Percentiles rank a stretch among this genome's conserved stretches.
These are phyloP conservation scores for Ganoderma boninense DNA, from an alignment of 1,284 basidiomycete genomes.

Conservation along the genomic window DNA sequence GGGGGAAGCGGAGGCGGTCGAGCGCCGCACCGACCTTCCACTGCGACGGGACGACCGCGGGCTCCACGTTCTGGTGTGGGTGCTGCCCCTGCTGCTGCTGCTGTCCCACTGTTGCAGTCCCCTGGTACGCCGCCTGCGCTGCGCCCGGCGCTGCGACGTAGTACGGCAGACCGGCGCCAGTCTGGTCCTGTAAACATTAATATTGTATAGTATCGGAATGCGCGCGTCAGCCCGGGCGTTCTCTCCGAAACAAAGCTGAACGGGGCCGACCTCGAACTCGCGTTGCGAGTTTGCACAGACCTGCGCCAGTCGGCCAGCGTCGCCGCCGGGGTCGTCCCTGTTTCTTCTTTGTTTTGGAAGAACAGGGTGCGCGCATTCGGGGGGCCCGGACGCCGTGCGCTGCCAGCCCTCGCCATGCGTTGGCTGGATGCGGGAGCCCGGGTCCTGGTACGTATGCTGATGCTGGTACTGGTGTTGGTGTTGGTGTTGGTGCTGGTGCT, in stretches of 20 bases:
- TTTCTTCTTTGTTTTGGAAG: conserved; percentile 40
- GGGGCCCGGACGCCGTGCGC: conserved; percentile 9
- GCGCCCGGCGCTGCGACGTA: not conserved
- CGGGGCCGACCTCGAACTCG: conserved; percentile 33
- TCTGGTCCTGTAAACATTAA: conserved; percentile 5
- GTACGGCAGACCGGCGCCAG: not conserved
- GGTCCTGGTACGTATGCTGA: too few species aligned
- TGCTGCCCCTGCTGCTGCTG: not conserved
- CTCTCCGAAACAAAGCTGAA: conserved; percentile 33
- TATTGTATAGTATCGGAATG: too few species aligned
- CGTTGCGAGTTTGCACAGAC: conserved; percentile 10
- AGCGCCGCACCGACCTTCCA: conserved; percentile 25
- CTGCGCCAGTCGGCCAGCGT: conserved; percentile 31
- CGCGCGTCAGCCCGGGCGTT: conserved; percentile 16
- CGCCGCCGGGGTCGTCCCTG: conserved; percentile 37
- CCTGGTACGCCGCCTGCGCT: not conserved
- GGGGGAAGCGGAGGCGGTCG: conserved; percentile 21
- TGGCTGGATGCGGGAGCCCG: not conserved
- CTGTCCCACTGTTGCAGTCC: not conserved
- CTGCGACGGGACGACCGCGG: conserved; percentile 22
- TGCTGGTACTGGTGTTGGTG: too few species aligned
- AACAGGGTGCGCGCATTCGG: conserved; percentile 27
- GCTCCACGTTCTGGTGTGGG: not conserved
- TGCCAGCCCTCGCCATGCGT: not conserved
- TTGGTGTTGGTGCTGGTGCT: too few species aligned